Evolutionary conservation across 495 filamentous ascomycete genomes (phyloP).

Genomic region (Hypoxylon subgilvum): DNA sequence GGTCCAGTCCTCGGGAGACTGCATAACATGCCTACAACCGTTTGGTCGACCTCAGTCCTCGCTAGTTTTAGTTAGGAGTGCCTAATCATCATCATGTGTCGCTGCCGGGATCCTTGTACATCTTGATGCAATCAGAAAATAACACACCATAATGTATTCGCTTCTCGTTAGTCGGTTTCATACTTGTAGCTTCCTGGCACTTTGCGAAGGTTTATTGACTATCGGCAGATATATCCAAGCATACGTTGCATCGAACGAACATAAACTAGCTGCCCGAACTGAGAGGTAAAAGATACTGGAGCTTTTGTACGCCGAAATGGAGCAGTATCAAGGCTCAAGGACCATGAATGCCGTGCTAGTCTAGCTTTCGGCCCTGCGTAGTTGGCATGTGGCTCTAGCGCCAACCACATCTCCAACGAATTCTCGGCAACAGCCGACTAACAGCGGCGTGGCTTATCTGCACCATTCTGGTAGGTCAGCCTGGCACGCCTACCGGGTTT

Average conservation of each 20-base stretch:
- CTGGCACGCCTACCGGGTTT: conserved; percentile 25
- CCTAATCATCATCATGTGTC: conserved; percentile 28
- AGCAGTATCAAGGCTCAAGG: neutral
- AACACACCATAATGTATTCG: neutral
- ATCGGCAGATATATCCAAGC: neutral
- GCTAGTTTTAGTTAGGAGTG: conserved; percentile 36
- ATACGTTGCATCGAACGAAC: neutral
- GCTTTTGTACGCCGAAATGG: too few relatives aligned
- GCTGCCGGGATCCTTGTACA: conserved; percentile 17
- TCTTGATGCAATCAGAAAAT: conserved; percentile 14
- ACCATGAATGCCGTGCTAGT: neutral
- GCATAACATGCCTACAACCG: conserved; percentile 41
- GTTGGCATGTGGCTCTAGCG: conserved; percentile 6
- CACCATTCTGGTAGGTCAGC: conserved; percentile 24
- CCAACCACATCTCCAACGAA: conserved; percentile 10
- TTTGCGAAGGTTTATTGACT: neutral
- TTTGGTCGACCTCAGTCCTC: conserved; percentile 33
- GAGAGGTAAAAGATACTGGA: too few relatives aligned
- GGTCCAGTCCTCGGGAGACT: conserved; percentile 40
- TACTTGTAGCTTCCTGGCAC: neutral
- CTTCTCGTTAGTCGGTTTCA: neutral
- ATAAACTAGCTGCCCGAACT: too few relatives aligned
- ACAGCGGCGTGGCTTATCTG: conserved; percentile 28
- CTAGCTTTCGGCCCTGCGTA: conserved; percentile 7
- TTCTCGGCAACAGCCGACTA: conserved; percentile 38